Conservation (phyloP, 805 yeast genomes). For the Pichia manshurica region DNA sequence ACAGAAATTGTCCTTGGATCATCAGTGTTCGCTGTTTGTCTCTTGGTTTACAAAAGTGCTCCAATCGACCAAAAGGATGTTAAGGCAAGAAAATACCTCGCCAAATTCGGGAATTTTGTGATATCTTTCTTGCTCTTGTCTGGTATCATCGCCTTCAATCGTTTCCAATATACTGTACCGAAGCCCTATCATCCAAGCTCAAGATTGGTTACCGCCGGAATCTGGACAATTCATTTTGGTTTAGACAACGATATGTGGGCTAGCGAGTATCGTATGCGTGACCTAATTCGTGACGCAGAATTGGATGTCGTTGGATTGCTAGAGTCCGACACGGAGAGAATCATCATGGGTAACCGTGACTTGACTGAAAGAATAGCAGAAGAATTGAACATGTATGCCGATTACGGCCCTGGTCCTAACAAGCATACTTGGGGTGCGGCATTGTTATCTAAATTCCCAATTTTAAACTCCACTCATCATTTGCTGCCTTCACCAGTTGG, state of each 20-base stretch:
- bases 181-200: conserved; percentile 64
- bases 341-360: conserved; percentile 93
- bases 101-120: conserved; percentile 22
- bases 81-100: conserved; percentile 7
- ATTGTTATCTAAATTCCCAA: conserved; percentile 88
- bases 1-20: conserved; percentile 64
- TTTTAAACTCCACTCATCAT: conserved; percentile 83
- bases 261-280: conserved; percentile 82
- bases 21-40: conserved; percentile 50
- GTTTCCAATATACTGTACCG: conserved; percentile 58
- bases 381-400: conserved; percentile 90
- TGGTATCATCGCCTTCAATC: conserved; percentile 46
- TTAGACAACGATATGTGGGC: conserved; percentile 98
- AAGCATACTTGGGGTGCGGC: conserved; percentile 99
- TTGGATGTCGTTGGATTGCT: conserved; percentile 85
- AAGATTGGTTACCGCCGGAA: conserved; percentile 82
- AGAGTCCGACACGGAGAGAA: conserved; percentile 90
- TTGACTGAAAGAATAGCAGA: conserved; percentile 87
- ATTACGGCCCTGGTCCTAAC: conserved; percentile 96
- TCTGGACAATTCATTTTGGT: conserved; percentile 98
- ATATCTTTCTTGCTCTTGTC: conserved; percentile 39
- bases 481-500: conserved; percentile 95
- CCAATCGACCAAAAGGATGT: background rate
- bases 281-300: conserved; percentile 77
- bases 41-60: conserved; percentile 35